Base-by-base conservation (phyloP, 2,329 filamentous ascomycete genomes). In the Xylaria sp. region DNA sequence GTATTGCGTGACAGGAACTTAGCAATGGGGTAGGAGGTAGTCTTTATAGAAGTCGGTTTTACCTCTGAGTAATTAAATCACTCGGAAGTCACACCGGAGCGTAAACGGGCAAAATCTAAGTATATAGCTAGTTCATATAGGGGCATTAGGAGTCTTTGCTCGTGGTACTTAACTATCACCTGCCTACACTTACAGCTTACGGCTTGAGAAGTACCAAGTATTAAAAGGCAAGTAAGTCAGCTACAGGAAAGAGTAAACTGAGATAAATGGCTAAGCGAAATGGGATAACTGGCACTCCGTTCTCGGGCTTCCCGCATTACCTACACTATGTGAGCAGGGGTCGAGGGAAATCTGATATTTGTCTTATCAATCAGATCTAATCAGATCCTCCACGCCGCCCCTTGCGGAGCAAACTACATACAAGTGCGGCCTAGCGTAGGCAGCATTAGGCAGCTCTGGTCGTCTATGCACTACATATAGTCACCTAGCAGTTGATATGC, bases 331-430 rank as follows among this genome's bases (percentile, higher is more conserved):
- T 28, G 5, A 28, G 12, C 55, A 32, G n/a, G 55, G 25, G n/a
- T 23, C 7, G 23, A 9, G 23, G 52, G 10, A 34, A 12, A 20
- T 12, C 7, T 23, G 7, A 34, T 1, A 25, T 15, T 61, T 56
- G 57, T 71, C 69, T 71, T 71, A 71, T 71, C 69, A 69, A 71
- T 71, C 63, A 52, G 55, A 71, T 69, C 69, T 71, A 71, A 71
- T 71, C 69, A 67, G 69, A 71, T 71, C 60, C 20, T 46, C 23
- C 13, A 46, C 55, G 37, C 37, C 6, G 55, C 15, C 12, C 23
- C 15, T 18, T 44, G 37, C 13, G 32, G 28, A 41, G 54, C 39
- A 56, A n/a, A 44, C 39, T 18, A 5, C 6, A 18, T n/a, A n/a
- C 15, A n/a, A 54, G 8, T 28, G 34, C 10, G 34, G 54, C 23